Base-by-base conservation (phyloP, 2,329 filamentous ascomycete genomes). In the Sclerotinia sclerotiorum region DNA sequence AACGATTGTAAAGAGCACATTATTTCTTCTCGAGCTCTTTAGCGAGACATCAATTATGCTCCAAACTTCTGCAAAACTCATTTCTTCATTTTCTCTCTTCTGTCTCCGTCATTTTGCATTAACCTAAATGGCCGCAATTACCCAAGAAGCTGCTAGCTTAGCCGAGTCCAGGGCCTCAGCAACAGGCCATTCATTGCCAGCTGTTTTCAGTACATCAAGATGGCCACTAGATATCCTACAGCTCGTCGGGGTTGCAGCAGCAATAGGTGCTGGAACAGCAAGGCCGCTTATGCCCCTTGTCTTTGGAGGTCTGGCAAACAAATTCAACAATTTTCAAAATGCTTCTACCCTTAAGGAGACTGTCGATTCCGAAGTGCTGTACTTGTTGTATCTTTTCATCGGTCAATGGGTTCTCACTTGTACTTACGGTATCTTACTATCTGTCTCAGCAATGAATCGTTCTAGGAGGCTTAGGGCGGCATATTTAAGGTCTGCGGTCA, bases 271-370 rank as follows among this genome's bases (percentile, higher is more conserved):
- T 24, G 87, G 87, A 68, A 84, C 85, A 61, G 82, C 83, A n/a
- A 74, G 88, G 71, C 87, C 87, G 3, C 75, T 87, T 54, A 73
- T 73, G 76, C 80, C 62, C 0, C 84, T 92, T 69, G 80, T 95
- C 56, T 94, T 95, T 74, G 92, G 92, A 69, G 86, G 87, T 63
- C 83, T 95, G 35, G 87, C 92, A 15, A 67, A 62, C 29, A 49
- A 62, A 27, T 67, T 66, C 39, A 69, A 69, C 35, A 48, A 51
- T 60, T 35, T 46, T 29, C 27, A 54, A 60, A n/a, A 57, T 46
- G 54, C 15, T 35, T 29, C 44, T 44, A 46, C 56, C 1, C 39
- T 69, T 3, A 48, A 67, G n/a, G 21, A n/a, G 17, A 67, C 24
- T 19, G 46, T 67, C 56, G 29, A 56, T 32, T 58, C 48, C 24